Evolutionary conservation across 495 filamentous ascomycete genomes (phyloP).

Genomic region (Barbatosphaeria neglecta): DNA sequence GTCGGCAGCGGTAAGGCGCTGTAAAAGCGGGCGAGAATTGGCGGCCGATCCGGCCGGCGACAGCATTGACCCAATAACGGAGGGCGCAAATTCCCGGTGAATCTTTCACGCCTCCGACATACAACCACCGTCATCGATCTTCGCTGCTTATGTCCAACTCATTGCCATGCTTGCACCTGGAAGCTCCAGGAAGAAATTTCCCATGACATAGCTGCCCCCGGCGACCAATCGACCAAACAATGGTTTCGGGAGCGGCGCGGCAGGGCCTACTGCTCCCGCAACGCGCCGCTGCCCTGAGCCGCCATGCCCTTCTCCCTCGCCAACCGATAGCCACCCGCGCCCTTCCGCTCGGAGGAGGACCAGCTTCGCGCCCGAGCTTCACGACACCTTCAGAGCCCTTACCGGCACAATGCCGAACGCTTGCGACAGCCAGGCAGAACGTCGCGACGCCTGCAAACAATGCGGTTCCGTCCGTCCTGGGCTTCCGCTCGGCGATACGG

Average conservation of each 20-base stretch:
- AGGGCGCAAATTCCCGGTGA: too few species aligned
- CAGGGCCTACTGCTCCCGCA: conserved; percentile 24
- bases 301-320: neutral
- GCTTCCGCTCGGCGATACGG: neutral
- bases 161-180: neutral
- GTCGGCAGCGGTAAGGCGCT: neutral
- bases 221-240: neutral
- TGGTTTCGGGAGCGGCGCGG: conserved; percentile 24
- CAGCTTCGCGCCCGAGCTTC: neutral
- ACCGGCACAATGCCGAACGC: neutral
- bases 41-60: neutral
- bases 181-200: neutral
- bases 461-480: too few species aligned
- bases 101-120: neutral
- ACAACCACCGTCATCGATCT: neutral
- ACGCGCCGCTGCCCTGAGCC: conserved; percentile 6
- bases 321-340: neutral
- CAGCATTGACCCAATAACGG: too few species aligned
- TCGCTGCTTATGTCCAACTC: neutral
- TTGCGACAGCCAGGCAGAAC: neutral
- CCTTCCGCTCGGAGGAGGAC: too few species aligned
- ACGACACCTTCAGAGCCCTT: neutral
- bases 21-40: neutral
- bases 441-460: too few species aligned
- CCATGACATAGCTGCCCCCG: neutral